Evolutionary conservation across 2,329 filamentous ascomycete genomes (phyloP), one percentile per base, ranked within the genome.

Genomic region (Trichoderma gracile): DNA sequence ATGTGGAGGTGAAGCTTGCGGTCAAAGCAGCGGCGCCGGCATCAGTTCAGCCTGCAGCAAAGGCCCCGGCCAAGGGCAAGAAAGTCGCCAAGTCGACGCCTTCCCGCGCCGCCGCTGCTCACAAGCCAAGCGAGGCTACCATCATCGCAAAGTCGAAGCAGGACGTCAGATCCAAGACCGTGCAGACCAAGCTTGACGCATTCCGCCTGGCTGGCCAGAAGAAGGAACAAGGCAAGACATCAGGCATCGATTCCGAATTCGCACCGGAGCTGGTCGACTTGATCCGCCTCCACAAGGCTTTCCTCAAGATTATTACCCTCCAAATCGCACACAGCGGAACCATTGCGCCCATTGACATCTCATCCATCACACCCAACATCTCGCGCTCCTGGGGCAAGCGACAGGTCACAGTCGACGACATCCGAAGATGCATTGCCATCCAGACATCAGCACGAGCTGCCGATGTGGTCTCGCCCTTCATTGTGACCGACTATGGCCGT

Each of bases 381-480:
- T 85, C 89, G 14, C 83, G 86, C 68, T 79, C 88, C 43, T 93
- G 90, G 90, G 88, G 89, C 65, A 92, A 90, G 77, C 83, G 89
- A 38, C 81, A 82, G 64, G 88, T 92, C 17, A 84, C 81, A 0
- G 77, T 84, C 0, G 84, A 86, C 46, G 90, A 93, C 70, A 79
- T 93, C 54, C 86, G 86, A 67, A 81, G 85, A 66, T 84, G 88
- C 67, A 75, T 93, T 23, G 89, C 88, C 55, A 77, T 92, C n/a
- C 81, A 88, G 70, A 69, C 73, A 12, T 74, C 71, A 1, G 75
- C 77, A 17, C 43, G 46, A 66, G 78, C 78, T 4, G 49, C 69
- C 25, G 60, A 70, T 42, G 59, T 65, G 7, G 50, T 68, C 40
- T 75, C 77, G 2, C 79, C 78, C 3, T 81, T 82, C 67, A 77